Evolutionary conservation across 306 rosid genomes (phyloP).

Genomic region (Sesbania bispinosa): DNA sequence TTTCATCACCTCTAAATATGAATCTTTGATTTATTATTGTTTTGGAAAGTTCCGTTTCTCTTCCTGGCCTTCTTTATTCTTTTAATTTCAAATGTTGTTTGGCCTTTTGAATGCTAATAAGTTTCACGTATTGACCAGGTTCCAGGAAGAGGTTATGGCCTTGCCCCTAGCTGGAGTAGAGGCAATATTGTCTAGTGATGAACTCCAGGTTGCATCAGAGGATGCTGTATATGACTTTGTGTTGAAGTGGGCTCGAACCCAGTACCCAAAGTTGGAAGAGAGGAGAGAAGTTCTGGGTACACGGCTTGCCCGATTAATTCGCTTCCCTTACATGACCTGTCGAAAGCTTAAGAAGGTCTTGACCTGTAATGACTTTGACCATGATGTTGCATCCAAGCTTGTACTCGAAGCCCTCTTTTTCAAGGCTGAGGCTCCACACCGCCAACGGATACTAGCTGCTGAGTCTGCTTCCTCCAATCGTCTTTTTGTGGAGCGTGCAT

Average conservation of each 20-base stretch:
- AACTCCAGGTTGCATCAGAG: slow-evolving; percentile 90
- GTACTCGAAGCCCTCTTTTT: slow-evolving; percentile 89
- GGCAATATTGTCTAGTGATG: slow-evolving; percentile 80
- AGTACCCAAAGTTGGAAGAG: slow-evolving; percentile 66
- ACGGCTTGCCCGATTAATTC: slow-evolving; percentile 68
- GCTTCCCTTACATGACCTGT: slow-evolving; percentile 87
- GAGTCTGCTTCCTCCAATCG: slow-evolving; percentile 57
- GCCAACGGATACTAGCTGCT: slow-evolving; percentile 70
- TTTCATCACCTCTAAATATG: neutral
- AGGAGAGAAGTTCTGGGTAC: slow-evolving; percentile 69
- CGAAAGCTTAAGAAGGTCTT: slow-evolving; percentile 88
- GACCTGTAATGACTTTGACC: slow-evolving; percentile 78
- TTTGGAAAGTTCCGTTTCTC: neutral
- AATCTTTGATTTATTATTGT: neutral
- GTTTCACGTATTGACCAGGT: slow-evolving; percentile 46
- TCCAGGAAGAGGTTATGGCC: slow-evolving; percentile 76
- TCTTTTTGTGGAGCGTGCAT: slow-evolving; percentile 78
- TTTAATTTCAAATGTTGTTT: slow-evolving; percentile 11
- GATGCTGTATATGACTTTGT: slow-evolving; percentile 93
- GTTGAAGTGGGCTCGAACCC: slow-evolving; percentile 77
- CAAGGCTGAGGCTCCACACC: slow-evolving; percentile 93
- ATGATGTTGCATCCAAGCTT: slow-evolving; percentile 70
- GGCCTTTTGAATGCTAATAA: slow-evolving; percentile 12
- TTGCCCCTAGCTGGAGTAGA: slow-evolving; percentile 85
- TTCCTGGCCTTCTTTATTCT: neutral